These are phyloP conservation scores for Maudiozyma bulderi DNA, from an alignment of 805 yeast genomes.

Conservation along the genomic window DNA sequence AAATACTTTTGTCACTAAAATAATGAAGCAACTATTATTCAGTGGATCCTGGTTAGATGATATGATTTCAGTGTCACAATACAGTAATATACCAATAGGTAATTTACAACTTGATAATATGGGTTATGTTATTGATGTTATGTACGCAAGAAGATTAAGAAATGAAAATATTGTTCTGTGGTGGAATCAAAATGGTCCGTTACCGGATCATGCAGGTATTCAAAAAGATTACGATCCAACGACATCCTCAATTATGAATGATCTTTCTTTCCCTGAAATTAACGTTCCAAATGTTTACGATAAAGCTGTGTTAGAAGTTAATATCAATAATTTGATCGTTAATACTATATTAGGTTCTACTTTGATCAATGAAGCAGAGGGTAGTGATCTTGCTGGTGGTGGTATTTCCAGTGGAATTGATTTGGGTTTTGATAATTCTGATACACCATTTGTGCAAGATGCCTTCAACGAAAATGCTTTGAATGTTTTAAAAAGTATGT, in stretches of 20 bases:
- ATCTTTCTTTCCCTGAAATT: constrained; percentile 58
- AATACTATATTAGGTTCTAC: constrained; percentile 83
- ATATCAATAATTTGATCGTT: constrained; percentile 67
- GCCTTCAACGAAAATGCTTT: constrained; percentile 73
- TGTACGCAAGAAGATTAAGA: constrained; percentile 68
- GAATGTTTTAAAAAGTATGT: constrained; percentile 56
- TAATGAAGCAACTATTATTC: constrained; percentile 62
- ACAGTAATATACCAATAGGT: constrained; percentile 78
- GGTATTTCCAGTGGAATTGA: constrained; percentile 19
- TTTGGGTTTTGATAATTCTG: constrained; percentile 4
- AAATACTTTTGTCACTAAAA: constrained; percentile 47
- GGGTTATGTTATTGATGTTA: constrained; percentile 73
- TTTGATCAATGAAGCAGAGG: constrained; percentile 78
- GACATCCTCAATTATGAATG: constrained; percentile 34
- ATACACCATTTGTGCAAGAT: constrained; percentile 55
- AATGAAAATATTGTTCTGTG: constrained; percentile 67
- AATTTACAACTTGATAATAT: constrained; percentile 71
- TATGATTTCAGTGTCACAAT: constrained; percentile 54
- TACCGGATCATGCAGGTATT: constrained; percentile 77
- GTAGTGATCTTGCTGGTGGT: constrained; percentile 58
- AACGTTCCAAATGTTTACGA: constrained; percentile 74
- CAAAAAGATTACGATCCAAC: constrained; percentile 52
- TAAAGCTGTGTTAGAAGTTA: constrained; percentile 68
- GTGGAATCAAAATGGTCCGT: constrained; percentile 75
- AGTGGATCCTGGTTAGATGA: constrained; percentile 65